Evolutionary conservation across 1,284 basidiomycete genomes (phyloP).

Genomic region (Trichosporon sp.): DNA sequence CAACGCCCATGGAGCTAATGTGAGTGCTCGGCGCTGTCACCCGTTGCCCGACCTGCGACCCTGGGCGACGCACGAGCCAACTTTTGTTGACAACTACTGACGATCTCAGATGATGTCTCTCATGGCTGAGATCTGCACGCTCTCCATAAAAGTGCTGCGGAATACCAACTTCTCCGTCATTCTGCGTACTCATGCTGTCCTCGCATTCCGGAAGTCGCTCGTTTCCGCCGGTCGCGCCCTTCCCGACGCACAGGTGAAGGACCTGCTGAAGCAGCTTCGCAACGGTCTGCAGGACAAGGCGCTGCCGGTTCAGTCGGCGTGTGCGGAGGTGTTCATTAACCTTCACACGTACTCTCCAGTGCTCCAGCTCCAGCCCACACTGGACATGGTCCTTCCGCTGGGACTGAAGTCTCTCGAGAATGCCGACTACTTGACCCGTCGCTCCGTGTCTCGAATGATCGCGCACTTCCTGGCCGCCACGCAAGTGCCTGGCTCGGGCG

Average conservation of each 20-base stretch:
- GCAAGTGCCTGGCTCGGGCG: constrained; percentile 69
- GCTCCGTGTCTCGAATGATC: constrained; percentile 73
- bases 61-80: not conserved
- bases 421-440: constrained; percentile 81
- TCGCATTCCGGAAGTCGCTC: constrained; percentile 75
- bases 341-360: constrained; percentile 45
- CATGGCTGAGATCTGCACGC: constrained; percentile 76
- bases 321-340: constrained; percentile 62
- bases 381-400: constrained; percentile 59
- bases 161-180: constrained; percentile 75
- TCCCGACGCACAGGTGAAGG: constrained; percentile 75
- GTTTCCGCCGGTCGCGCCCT: constrained; percentile 77
- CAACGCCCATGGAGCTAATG: constrained; percentile 77
- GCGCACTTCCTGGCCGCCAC: constrained; percentile 83
- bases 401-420: constrained; percentile 77
- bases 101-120: constrained; percentile 82
- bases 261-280: constrained; percentile 82
- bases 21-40: constrained; percentile 51
- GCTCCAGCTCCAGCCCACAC: constrained; percentile 42
- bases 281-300: constrained; percentile 78
- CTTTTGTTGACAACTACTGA: not conserved
- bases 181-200: constrained; percentile 78
- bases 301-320: constrained; percentile 80
- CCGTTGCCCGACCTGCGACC: not conserved
- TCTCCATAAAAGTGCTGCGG: constrained; percentile 66